phyloP scores from a whole-genome alignment of 352 stramenopile genomes.

The Globisporangium recalcitrans region DNA sequence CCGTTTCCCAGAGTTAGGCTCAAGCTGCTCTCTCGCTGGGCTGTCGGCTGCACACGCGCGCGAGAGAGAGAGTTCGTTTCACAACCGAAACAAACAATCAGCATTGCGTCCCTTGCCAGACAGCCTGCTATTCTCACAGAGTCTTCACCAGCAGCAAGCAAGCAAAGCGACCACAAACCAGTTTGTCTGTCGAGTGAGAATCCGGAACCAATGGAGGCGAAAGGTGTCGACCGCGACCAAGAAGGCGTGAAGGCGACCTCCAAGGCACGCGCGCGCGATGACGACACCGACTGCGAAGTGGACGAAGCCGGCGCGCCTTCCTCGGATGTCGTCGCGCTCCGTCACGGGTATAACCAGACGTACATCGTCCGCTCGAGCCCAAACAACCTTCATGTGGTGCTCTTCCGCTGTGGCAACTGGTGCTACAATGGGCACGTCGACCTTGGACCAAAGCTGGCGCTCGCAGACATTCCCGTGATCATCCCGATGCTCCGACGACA shows the following conservation, averaged over 20 bases:
- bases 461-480: conserved; percentile 90
- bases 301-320: conserved; percentile 49
- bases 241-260: conserved; percentile 18
- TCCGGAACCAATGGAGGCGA: conserved; percentile 50
- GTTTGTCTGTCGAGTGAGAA: neutral
- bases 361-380: conserved; percentile 84
- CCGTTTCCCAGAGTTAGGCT: neutral
- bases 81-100: neutral
- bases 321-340: conserved; percentile 63
- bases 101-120: conserved; percentile 6
- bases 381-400: conserved; percentile 80
- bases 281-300: conserved; percentile 27
- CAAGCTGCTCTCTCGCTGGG: neutral
- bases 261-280: conserved; percentile 19
- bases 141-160: neutral
- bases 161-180: neutral
- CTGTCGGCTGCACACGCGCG: too few species aligned
- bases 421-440: conserved; percentile 93
- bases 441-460: conserved; percentile 82
- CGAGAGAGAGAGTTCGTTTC: conserved; percentile 1
- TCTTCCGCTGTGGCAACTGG: conserved; percentile 94
- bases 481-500: conserved; percentile 92
- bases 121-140: neutral
- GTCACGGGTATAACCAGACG: conserved; percentile 91
- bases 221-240: conserved; percentile 24